phyloP scores from a whole-genome alignment of 768 basidiomycete species.

The Naganishia onofrii region DNA sequence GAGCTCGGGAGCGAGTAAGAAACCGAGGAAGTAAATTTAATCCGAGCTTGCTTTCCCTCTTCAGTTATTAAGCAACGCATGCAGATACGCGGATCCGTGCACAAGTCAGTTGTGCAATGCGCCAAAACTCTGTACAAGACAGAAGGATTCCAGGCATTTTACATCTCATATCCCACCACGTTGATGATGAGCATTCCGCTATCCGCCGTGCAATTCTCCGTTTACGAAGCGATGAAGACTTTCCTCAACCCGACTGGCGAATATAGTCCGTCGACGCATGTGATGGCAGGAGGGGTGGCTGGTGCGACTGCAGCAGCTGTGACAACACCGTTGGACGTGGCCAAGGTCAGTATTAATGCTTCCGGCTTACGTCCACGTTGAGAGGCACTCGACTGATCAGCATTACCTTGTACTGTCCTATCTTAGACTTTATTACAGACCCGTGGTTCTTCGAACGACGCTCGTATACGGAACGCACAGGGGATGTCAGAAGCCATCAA shows the following conservation, averaged over 20 bases:
- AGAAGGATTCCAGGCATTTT: slow-evolving; percentile 89
- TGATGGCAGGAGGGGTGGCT: slow-evolving; percentile 83
- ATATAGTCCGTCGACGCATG: slow-evolving; percentile 92
- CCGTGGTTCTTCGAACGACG: slow-evolving; percentile 79
- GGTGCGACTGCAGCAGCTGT: slow-evolving; percentile 92
- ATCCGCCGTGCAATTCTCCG: slow-evolving; percentile 95
- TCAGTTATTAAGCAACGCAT: slow-evolving; percentile 98
- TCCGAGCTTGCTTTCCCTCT: neutral
- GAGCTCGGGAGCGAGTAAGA: neutral
- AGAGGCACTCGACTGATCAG: too few species aligned
- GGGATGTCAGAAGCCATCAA: slow-evolving; percentile 85
- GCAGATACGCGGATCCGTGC: slow-evolving; percentile 93
- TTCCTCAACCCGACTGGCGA: slow-evolving; percentile 77
- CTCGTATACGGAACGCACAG: slow-evolving; percentile 74
- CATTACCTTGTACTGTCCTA: neutral
- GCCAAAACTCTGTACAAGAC: slow-evolving; percentile 76
- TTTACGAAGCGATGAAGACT: slow-evolving; percentile 88
- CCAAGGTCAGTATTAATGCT: slow-evolving; percentile 59
- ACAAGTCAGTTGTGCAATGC: slow-evolving; percentile 80
- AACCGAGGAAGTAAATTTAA: neutral
- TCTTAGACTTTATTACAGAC: slow-evolving; percentile 81
- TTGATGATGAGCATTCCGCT: slow-evolving; percentile 94
- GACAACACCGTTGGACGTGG: slow-evolving; percentile 94
- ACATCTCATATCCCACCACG: slow-evolving; percentile 97
- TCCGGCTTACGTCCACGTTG: too few species aligned